A percentile compares a stretch with the other conserved stretches of the same genome.
phyloP scores from a whole-genome alignment of 352 stramenopile species.

The Globisporangium sylvaticum region DNA sequence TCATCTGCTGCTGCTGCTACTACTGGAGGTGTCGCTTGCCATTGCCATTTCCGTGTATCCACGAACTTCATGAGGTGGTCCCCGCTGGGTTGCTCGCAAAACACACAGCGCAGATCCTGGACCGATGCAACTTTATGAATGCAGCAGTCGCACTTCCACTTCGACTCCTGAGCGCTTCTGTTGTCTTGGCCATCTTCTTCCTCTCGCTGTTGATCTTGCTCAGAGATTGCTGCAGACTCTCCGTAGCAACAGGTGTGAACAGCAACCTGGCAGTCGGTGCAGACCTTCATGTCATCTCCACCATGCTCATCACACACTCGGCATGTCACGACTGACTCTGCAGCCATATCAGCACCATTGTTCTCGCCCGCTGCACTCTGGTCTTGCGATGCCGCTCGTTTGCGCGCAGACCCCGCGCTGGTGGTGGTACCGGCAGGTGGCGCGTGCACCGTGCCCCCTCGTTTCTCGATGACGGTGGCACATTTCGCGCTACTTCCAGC shows the following conservation, averaged over 20 bases:
- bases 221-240: not conserved
- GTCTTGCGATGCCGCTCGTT: not conserved
- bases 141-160: slow-evolving; percentile 50
- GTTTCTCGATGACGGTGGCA: not conserved
- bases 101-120: slow-evolving; percentile 27
- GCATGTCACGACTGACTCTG: not conserved
- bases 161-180: not conserved
- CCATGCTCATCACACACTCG: not conserved
- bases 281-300: slow-evolving; percentile 24
- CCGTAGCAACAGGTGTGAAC: slow-evolving; percentile 39
- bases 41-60: slow-evolving; percentile 15
- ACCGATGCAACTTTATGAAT: slow-evolving; percentile 16
- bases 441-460: not conserved
- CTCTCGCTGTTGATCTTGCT: not conserved
- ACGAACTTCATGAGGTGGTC: slow-evolving; percentile 26
- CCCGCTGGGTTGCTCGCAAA: slow-evolving; percentile 30
- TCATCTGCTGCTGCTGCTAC: not conserved
- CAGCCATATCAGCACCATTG: not conserved
- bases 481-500: slow-evolving; percentile 1
- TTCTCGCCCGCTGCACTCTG: not conserved
- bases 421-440: not conserved
- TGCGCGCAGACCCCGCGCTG: not conserved
- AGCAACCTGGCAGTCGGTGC: slow-evolving; percentile 24
- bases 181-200: not conserved
- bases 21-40: not conserved